phyloP scores from a whole-genome alignment of 148 eudicot species.

The Hydrangea macrophylla region DNA sequence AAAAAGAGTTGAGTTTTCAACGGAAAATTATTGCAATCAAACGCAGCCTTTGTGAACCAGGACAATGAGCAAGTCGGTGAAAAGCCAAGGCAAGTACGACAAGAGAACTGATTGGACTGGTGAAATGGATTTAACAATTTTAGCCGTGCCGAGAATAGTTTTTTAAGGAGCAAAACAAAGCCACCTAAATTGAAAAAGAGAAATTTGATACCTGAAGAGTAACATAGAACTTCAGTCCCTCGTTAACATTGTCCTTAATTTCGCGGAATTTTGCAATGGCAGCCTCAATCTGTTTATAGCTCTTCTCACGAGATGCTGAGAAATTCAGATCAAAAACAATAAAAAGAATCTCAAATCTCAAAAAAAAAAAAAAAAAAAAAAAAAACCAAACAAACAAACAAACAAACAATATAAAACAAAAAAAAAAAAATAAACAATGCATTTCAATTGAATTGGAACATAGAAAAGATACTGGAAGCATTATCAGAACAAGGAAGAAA shows the following conservation, averaged over 20 bases:
- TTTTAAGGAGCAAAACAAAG: background rate
- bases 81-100: background rate
- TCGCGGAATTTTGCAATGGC: slow-evolving; percentile 86
- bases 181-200: background rate
- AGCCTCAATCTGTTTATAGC: slow-evolving; percentile 91
- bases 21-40: background rate
- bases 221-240: slow-evolving; percentile 93
- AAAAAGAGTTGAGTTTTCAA: too few relatives aligned
- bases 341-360: background rate
- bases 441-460: background rate
- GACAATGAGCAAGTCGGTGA: background rate
- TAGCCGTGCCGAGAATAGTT: background rate
- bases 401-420: too few relatives aligned
- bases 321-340: background rate
- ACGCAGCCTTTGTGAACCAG: too few relatives aligned
- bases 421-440: background rate
- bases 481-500: background rate
- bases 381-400: too few relatives aligned
- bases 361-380: too few relatives aligned
- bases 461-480: background rate
- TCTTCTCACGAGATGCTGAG: slow-evolving; percentile 78
- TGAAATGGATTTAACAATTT: too few relatives aligned
- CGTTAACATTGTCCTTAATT: slow-evolving; percentile 88
- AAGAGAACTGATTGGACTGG: background rate
- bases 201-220: slow-evolving; percentile 74